phyloP scores from a whole-genome alignment of 495 filamentous ascomycete genomes.

The Aspergillus baeticus region DNA sequence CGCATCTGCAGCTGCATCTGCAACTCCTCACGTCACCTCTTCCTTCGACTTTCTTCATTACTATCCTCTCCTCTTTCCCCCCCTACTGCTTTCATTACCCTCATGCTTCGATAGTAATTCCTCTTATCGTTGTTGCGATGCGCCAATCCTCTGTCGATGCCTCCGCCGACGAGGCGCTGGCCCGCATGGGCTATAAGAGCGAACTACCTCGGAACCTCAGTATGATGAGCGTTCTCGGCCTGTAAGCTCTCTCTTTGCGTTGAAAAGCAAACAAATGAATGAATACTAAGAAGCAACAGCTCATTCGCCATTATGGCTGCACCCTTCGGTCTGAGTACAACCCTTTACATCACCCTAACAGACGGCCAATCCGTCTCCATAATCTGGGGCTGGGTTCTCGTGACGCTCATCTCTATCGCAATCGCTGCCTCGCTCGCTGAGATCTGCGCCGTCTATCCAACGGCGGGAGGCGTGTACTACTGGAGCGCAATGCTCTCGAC shows the following conservation, averaged over 20 bases:
- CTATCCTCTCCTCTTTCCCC: too few species aligned
- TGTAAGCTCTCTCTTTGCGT: conserved; percentile 31
- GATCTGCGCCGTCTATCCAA: conserved; percentile 72
- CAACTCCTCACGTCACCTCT: too few species aligned
- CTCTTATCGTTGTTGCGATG: conserved; percentile 5
- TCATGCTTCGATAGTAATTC: neutral
- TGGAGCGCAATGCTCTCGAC: conserved; percentile 67
- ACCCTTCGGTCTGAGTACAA: conserved; percentile 69
- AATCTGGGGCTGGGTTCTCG: conserved; percentile 69
- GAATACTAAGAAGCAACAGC: neutral
- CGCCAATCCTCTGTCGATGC: conserved; percentile 29
- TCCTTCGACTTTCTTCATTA: too few species aligned
- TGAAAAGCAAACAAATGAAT: neutral
- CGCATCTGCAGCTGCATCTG: too few species aligned
- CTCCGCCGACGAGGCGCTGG: conserved; percentile 54
- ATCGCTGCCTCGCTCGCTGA: conserved; percentile 75
- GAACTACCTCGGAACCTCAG: conserved; percentile 60
- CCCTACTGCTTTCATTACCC: too few species aligned
- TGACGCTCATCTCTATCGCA: conserved; percentile 67
- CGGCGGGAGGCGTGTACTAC: conserved; percentile 68
- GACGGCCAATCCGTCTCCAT: conserved; percentile 65
- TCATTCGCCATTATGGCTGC: conserved; percentile 59
- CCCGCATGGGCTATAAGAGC: conserved; percentile 62
- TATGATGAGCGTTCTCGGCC: conserved; percentile 64
- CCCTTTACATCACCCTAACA: conserved; percentile 65